These are phyloP conservation scores for Megacollybia marginata DNA, from an alignment of 768 basidiomycete species.

Conservation along the genomic window DNA sequence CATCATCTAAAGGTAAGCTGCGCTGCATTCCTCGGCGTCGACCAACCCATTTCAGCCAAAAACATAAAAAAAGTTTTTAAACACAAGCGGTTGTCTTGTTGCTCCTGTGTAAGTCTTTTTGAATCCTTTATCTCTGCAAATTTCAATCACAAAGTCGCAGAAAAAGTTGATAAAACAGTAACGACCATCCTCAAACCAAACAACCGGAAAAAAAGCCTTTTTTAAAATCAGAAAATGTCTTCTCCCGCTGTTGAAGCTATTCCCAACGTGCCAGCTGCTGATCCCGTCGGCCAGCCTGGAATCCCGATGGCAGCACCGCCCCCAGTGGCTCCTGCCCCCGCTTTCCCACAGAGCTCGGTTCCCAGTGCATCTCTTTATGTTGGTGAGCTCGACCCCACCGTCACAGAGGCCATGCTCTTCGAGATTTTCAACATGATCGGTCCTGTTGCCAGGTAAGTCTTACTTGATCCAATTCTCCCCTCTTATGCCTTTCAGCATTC, in stretches of 20 bases:
- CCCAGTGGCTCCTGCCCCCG: conserved; percentile 47
- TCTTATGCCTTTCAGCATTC: conserved; percentile 54
- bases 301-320: conserved; percentile 40
- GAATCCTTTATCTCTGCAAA: conserved; percentile 8
- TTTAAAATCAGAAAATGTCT: conserved; percentile 18
- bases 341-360: conserved; percentile 44
- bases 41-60: conserved; percentile 31
- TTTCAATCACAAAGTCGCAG: conserved; percentile 36
- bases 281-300: conserved; percentile 24
- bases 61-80: conserved; percentile 58
- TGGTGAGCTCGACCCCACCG: conserved; percentile 95
- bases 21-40: not conserved
- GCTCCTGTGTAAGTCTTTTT: conserved; percentile 48
- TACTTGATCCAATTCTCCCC: not conserved
- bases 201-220: conserved; percentile 21
- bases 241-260: conserved; percentile 45
- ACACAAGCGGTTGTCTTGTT: conserved; percentile 73
- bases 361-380: conserved; percentile 96
- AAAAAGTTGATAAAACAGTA: conserved; percentile 91
- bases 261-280: conserved; percentile 44
- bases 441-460: conserved; percentile 85
- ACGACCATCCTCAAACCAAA: conserved; percentile 60
- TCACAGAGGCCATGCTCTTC: conserved; percentile 99
- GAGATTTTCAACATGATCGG: conserved; percentile 99
- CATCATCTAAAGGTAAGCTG: conserved; percentile 61